Base-by-base conservation (phyloP, 208 protist genomes). In the Phytomonas sp. region DNA sequence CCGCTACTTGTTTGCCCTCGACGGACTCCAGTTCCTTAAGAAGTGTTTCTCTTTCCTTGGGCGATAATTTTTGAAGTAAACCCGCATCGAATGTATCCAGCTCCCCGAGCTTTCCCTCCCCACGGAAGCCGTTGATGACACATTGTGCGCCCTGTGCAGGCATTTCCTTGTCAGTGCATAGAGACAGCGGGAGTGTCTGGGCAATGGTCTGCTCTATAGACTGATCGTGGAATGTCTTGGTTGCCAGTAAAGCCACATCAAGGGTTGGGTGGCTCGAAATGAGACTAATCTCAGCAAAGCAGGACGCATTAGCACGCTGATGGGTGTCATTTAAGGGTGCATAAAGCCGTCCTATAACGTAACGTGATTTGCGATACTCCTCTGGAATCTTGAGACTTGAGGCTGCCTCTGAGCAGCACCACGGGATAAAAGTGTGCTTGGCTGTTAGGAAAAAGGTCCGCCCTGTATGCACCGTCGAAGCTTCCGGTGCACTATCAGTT, bases 401-500 rank as follows among this genome's bases (percentile, higher is more conserved):
- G 0, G 79, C 73, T 5, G 68, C 71, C 61, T 84, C 82, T 6
- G 60, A 67, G 70, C 76, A 89, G 65, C 85, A 74, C 86, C 88
- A 94, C 34, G 88, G 88, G 0, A 73, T 62, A 72, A 94, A 90
- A 28, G 85, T 89, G 78, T 94, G 88, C 73, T 91, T 92, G 33
- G 88, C 79, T 0, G 88, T 85, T 43, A 94, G 88, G 13, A 94
- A 80, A 37, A 91, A 73, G 31, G 61, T 59, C 56, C 65, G 30
- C 28, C 8, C n/a, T 53, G 62, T 31, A 30, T 7, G 53, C n/a
- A 51, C 23, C 51, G 76, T 34, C 28, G 30, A 36, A 17, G 64
- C 56, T 4, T 26, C 8, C 13, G 43, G 30, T 15, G 31, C 32
- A 6, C 15, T 33, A 0, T 28, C 46, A 26, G 37, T 46, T 61